A percentile compares a stretch with the other conserved stretches of the same genome.
Evolutionary conservation across 352 stramenopile species (phyloP).

Genomic region (Phytophthora aleatoria): DNA sequence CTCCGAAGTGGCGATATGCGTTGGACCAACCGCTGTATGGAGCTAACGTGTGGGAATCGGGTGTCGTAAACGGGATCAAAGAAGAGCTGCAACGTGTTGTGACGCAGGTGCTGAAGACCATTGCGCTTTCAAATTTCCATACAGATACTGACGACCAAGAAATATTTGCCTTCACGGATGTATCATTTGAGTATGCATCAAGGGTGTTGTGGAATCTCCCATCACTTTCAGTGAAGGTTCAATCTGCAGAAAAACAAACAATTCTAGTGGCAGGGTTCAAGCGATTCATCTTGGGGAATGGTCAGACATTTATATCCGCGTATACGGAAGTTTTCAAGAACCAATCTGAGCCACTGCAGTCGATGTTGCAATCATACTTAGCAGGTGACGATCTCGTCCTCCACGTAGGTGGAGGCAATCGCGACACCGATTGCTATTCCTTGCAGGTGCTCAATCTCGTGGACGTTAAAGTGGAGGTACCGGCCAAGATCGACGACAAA

Average conservation of each 20-base stretch:
- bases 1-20: conserved; percentile 23
- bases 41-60: conserved; percentile 11
- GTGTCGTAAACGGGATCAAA: conserved; percentile 47
- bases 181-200: conserved; percentile 72
- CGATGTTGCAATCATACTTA: conserved; percentile 77
- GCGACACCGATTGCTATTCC: conserved; percentile 57
- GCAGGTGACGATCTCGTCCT: conserved; percentile 61
- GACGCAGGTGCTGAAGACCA: conserved; percentile 70
- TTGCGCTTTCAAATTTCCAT: conserved; percentile 75
- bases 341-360: conserved; percentile 64
- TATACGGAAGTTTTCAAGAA: conserved; percentile 73
- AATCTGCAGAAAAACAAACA: conserved; percentile 38
- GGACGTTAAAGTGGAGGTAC: conserved; percentile 62
- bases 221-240: conserved; percentile 61
- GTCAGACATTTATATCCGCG: conserved; percentile 80
- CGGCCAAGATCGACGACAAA: conserved; percentile 74
- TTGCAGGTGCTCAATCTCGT: conserved; percentile 71
- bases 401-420: conserved; percentile 61
- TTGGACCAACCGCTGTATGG: conserved; percentile 25
- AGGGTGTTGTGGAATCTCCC: conserved; percentile 78
- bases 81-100: conserved; percentile 61
- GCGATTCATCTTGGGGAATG: conserved; percentile 66
- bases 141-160: conserved; percentile 57
- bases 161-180: conserved; percentile 84
- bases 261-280: conserved; percentile 76